phyloP scores from a whole-genome alignment of 202 grass and related monocot species.

The Digitaria exilis region DNA sequence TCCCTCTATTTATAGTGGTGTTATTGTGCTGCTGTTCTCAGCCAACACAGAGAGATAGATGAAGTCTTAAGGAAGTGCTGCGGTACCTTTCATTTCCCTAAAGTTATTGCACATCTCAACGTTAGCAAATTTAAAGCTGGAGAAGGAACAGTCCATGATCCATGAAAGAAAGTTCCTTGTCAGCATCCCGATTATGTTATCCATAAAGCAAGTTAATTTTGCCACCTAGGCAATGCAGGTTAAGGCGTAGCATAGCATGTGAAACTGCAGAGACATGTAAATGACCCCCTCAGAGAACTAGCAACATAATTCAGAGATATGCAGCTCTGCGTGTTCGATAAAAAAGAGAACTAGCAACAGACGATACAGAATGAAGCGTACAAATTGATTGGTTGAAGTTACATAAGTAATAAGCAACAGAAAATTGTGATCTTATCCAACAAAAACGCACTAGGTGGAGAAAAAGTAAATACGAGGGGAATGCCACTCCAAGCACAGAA shows the following conservation, averaged over 20 bases:
- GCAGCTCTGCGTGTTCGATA: too few species aligned
- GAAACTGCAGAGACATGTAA: neutral
- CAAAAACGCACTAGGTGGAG: neutral
- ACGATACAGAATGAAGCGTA: neutral
- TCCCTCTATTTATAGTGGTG: neutral
- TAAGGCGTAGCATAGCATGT: neutral
- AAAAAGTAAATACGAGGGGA: neutral
- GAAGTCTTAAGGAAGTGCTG: neutral
- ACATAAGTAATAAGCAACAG: neutral
- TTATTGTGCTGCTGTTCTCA: constrained; percentile 15
- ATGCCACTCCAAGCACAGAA: neutral
- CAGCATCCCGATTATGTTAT: neutral
- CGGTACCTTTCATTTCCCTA: neutral
- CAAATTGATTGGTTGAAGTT: neutral
- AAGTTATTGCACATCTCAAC: neutral
- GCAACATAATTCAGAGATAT: too few species aligned
- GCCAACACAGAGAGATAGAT: neutral
- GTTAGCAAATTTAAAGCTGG: constrained; percentile 1
- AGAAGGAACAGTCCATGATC: neutral
- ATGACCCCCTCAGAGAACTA: neutral
- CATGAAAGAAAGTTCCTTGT: neutral
- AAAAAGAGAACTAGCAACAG: too few species aligned
- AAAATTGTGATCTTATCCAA: neutral
- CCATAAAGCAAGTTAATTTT: neutral
- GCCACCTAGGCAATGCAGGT: neutral